A percentile compares a stretch with the other conserved stretches of the same genome.
phyloP scores from a whole-genome alignment of 2,329 filamentous ascomycete genomes.

The Botryotinia narcissicola region DNA sequence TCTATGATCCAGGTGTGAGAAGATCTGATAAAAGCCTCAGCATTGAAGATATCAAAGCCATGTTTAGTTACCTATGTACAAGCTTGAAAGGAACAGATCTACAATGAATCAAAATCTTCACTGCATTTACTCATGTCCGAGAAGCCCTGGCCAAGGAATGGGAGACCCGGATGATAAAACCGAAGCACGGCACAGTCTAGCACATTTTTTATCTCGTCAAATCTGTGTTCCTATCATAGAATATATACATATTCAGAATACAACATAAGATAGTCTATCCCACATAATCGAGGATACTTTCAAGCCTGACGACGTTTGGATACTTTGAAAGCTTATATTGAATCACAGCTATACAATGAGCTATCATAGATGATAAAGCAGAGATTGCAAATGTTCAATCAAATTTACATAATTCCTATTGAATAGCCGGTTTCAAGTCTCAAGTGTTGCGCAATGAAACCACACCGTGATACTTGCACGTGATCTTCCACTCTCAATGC shows the following conservation, averaged over 20 bases:
- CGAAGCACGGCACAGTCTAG: not conserved
- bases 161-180: not conserved
- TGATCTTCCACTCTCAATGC: not conserved
- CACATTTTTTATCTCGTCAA: not conserved
- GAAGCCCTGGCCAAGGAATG: not conserved
- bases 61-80: not conserved
- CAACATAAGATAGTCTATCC: not conserved
- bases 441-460: not conserved
- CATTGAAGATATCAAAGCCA: not conserved
- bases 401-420: not conserved
- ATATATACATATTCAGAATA: not conserved
- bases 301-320: not conserved
- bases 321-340: not conserved
- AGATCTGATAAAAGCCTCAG: too few species aligned
- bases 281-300: not conserved
- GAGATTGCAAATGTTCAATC: not conserved
- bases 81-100: not conserved
- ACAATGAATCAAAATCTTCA: not conserved
- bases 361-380: accelerated
- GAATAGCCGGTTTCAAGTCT: not conserved
- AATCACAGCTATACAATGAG: not conserved
- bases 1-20: not conserved
- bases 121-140: not conserved
- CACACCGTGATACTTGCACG: not conserved
- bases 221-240: not conserved